Evolutionary conservation across 2,329 filamentous ascomycete species (phyloP).

Genomic region (Arthrobotrys conoides): DNA sequence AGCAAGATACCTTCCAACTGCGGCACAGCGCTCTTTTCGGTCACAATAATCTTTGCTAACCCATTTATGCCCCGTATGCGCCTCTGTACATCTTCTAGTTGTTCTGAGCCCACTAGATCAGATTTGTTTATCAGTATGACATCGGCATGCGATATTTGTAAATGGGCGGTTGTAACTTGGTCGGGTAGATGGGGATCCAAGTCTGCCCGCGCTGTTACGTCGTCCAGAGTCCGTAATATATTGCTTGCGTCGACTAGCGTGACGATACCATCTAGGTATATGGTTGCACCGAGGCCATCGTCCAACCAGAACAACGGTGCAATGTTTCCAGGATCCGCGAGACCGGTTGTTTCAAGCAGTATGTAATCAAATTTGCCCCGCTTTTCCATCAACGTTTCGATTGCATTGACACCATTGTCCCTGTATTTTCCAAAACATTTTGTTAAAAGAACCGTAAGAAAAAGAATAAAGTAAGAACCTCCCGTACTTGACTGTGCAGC

Average conservation of each 20-base stretch:
- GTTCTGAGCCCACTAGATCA: conserved; percentile 80
- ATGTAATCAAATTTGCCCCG: conserved; percentile 97
- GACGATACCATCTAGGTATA: conserved; percentile 96
- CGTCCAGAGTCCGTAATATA: conserved; percentile 84
- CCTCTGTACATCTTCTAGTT: conserved; percentile 78
- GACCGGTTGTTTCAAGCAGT: conserved; percentile 92
- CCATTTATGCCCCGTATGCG: conserved; percentile 89
- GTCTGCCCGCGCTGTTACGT: conserved; percentile 69
- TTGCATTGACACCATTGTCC: conserved; percentile 92
- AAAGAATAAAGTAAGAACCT: conserved; percentile 63
- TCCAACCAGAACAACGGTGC: conserved; percentile 98
- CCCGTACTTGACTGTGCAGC: conserved; percentile 90
- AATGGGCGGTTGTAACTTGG: conserved; percentile 82
- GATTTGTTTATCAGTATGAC: conserved; percentile 95
- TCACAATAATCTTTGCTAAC: conserved; percentile 85
- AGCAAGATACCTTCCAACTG: conserved; percentile 87
- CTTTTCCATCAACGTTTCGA: conserved; percentile 95
- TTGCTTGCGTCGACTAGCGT: conserved; percentile 97
- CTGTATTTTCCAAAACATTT: conserved; percentile 67
- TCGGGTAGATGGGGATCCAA: conserved; percentile 71
- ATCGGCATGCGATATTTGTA: conserved; percentile 97
- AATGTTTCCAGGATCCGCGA: conserved; percentile 95
- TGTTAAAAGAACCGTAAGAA: not conserved
- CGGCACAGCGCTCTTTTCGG: conserved; percentile 83
- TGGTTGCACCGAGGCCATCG: conserved; percentile 91